phyloP scores from a whole-genome alignment of 306 rosid species.

The Trichosanthes truncata region DNA sequence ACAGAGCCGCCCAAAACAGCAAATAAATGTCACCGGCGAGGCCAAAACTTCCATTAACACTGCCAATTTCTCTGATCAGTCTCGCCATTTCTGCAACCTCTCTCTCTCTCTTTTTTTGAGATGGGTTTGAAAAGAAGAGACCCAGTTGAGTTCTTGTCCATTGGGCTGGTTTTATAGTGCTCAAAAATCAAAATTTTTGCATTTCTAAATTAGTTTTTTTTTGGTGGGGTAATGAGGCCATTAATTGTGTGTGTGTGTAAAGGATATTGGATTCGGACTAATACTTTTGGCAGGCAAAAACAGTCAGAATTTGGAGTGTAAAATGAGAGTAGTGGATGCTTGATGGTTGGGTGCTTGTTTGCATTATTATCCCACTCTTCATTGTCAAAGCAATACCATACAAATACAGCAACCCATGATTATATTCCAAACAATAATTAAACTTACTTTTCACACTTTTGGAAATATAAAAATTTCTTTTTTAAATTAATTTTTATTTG shows the following conservation, averaged over 20 bases:
- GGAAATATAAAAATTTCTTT: background rate
- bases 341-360: constrained; percentile 10
- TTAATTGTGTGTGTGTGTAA: background rate
- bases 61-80: constrained; percentile 22
- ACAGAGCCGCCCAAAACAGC: constrained; percentile 31
- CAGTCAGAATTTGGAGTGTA: background rate
- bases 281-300: background rate
- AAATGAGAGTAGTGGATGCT: constrained; percentile 4
- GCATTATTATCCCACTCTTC: constrained; percentile 28
- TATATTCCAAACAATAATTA: constrained; percentile 1
- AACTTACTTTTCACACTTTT: background rate
- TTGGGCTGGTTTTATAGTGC: background rate
- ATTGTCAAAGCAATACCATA: constrained; percentile 15
- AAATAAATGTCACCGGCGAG: constrained; percentile 12
- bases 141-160: background rate
- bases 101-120: background rate
- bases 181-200: background rate
- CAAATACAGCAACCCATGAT: constrained; percentile 1
- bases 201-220: background rate
- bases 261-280: background rate
- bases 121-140: background rate
- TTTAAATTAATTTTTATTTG: background rate
- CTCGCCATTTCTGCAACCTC: constrained; percentile 41
- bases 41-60: constrained; percentile 18
- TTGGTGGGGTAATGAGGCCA: background rate